Evolutionary conservation across 2,329 filamentous ascomycete genomes (phyloP).

Genomic region (Fusarium sublunatum): DNA sequence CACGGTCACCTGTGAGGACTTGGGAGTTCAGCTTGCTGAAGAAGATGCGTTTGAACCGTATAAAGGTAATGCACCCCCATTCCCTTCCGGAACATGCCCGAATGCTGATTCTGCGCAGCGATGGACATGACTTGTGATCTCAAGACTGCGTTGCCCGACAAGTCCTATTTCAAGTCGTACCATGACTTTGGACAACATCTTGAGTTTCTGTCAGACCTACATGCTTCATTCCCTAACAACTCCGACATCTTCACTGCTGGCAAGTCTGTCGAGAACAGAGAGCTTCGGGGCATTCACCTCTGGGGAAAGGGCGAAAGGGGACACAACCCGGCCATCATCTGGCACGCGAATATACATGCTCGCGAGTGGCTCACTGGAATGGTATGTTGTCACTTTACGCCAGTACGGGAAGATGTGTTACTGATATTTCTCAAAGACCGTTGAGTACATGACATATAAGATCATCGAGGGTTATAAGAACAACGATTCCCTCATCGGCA

Average conservation of each 20-base stretch:
- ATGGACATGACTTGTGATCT: not conserved
- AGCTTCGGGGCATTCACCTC: slow-evolving; percentile 71
- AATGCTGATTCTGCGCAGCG: not conserved
- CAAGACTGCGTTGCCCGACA: slow-evolving; percentile 13
- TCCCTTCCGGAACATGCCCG: rapidly evolving
- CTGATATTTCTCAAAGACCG: slow-evolving; percentile 20
- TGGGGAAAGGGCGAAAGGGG: slow-evolving; percentile 60
- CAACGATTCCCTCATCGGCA: slow-evolving; percentile 16
- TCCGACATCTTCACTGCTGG: slow-evolving; percentile 63
- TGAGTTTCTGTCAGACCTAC: slow-evolving; percentile 59
- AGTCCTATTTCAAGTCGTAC: slow-evolving; percentile 64
- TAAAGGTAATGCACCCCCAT: not conserved
- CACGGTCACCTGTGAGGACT: slow-evolving; percentile 38
- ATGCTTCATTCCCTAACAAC: slow-evolving; percentile 55
- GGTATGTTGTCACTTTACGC: slow-evolving; percentile 42
- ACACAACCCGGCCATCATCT: slow-evolving; percentile 63
- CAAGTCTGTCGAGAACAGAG: slow-evolving; percentile 58
- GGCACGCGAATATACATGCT: slow-evolving; percentile 69
- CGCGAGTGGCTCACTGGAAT: slow-evolving; percentile 70
- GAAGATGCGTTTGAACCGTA: slow-evolving; percentile 40
- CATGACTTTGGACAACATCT: slow-evolving; percentile 64
- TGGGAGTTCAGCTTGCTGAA: slow-evolving; percentile 42
- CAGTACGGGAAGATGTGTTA: rapidly evolving
- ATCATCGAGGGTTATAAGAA: slow-evolving; percentile 38
- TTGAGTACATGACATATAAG: slow-evolving; percentile 40